Evolutionary conservation across 2,329 filamentous ascomycete species (phyloP), one percentile per base, ranked within the genome.

Genomic region (Davidsoniella virescens): DNA sequence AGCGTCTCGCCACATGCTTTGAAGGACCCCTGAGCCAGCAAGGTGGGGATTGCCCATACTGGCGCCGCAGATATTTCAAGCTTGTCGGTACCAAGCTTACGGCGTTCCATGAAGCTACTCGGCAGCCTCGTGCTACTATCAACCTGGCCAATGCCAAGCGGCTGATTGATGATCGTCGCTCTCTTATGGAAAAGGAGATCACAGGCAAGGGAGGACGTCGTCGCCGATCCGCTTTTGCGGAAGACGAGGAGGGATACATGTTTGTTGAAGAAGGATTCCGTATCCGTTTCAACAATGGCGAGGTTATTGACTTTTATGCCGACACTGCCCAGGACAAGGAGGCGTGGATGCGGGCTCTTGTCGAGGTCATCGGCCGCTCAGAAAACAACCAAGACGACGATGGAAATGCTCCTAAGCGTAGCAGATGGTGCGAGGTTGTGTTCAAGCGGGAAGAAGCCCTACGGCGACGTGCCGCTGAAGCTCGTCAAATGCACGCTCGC

Each of bases 241-340:
- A 96, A 65, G 92, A 98, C 57, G 92, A 98, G 66, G 92, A 98
- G 63, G 92, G 92, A 40, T 98, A 98, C 70, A 94, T 95, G 84
- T 98, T 98, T 63, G 90, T 98, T 49, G 92, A 98, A 64, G 92
- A 98, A 63, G 92, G 92, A 2, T 98, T 98, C 81, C 86, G 92
- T 39, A 94, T 98, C 63, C 87, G 90, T 52, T 98, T 98, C 67
- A 93, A 86, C 63, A 98, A 98, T 60, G 92, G 92, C 54, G 92
- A 98, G 67, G 80, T 94, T 55, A 98, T 98, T 62, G 90, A 96
- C 70, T 96, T 96, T 64, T 96, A 98, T 62, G 92, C 90, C 60
- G 90, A 96, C 65, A 88, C 79, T 29, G 76, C 81, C 1, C 77
- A 77, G 38, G 83, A 92, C 61, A 98, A 96, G 67, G 86, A 94